A percentile compares a stretch with the other conserved stretches of the same genome.
Conservation (phyloP, 2,329 filamentous ascomycete species). For the Rachicladosporium sp. region DNA sequence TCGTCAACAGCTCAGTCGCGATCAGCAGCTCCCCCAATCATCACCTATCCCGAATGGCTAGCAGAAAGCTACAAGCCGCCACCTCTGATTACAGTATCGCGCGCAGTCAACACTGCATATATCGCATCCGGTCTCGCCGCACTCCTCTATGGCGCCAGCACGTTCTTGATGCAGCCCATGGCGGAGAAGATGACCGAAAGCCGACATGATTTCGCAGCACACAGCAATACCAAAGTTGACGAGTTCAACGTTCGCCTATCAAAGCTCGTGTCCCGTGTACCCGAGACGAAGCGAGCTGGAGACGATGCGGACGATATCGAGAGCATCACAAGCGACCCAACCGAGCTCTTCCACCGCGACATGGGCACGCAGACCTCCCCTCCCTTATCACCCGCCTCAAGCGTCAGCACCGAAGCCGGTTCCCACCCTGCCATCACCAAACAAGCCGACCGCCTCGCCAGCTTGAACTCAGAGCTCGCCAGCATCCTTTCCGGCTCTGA, state of each 20-base stretch:
- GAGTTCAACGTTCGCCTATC: conserved; percentile 44
- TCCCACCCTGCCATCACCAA: conserved; percentile 15
- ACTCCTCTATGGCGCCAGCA: conserved; percentile 56
- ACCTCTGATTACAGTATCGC: conserved; percentile 45
- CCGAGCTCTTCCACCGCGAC: conserved; percentile 71
- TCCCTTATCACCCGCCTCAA: conserved; percentile 30
- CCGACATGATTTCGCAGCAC: conserved; percentile 44
- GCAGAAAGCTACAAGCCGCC: conserved; percentile 46
- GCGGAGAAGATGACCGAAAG: conserved; percentile 39
- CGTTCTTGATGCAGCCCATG: conserved; percentile 55
- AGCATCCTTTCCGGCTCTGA: conserved; percentile 39
- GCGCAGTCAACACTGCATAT: conserved; percentile 45
- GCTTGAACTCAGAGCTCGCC: conserved; percentile 38
- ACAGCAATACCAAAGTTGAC: conserved; percentile 39
- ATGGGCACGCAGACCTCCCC: conserved; percentile 65
- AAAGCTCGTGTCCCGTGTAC: conserved; percentile 19
- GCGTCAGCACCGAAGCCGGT: conserved; percentile 8
- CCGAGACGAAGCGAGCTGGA: conserved; percentile 15
- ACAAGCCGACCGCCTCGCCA: conserved; percentile 27
- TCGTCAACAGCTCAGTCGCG: conserved; percentile 17
- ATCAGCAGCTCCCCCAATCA: conserved; percentile 43
- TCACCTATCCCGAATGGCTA: conserved; percentile 56
- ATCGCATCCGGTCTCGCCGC: conserved; percentile 43
- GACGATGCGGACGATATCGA: conserved; percentile 36
- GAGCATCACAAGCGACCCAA: conserved; percentile 48